Conservation (phyloP, 139 green algal genomes). For the Chlorella sorokiniana region DNA sequence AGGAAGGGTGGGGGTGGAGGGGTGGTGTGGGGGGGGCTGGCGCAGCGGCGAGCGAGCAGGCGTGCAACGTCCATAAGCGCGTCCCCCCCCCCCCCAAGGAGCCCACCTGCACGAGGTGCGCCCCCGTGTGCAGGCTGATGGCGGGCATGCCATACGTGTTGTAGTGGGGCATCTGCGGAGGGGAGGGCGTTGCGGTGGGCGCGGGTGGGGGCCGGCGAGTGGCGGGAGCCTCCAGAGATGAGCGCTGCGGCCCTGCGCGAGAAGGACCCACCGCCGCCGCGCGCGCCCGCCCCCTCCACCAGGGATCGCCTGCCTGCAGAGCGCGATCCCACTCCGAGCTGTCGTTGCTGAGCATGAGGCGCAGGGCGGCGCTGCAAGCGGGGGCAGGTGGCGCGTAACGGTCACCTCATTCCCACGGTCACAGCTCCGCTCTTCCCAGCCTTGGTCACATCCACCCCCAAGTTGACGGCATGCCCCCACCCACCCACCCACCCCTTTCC, state of each 20-base stretch:
- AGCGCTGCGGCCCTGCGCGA: too few species aligned
- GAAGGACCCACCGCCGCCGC: too few species aligned
- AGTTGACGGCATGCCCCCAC: too few species aligned
- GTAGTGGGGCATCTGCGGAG: conserved; percentile 87
- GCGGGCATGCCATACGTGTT: conserved; percentile 81
- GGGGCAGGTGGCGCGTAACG: not conserved
- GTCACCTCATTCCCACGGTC: too few species aligned
- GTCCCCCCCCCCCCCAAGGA: not conserved
- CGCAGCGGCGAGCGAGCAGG: too few species aligned
- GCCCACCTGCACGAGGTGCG: not conserved
- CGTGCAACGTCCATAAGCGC: too few species aligned
- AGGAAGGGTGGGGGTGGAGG: conserved; percentile 36
- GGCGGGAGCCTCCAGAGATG: too few species aligned
- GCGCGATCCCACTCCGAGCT: conserved; percentile 82
- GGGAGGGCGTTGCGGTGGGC: not conserved
- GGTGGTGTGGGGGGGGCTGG: not conserved
- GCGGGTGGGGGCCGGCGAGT: too few species aligned
- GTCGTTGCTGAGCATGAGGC: conserved; percentile 70
- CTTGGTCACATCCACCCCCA: too few species aligned
- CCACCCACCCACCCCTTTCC: too few species aligned
- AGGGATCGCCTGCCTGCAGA: conserved; percentile 38
- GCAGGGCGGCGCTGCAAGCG: conserved; percentile 32
- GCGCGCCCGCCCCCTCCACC: not conserved
- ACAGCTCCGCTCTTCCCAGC: too few species aligned
- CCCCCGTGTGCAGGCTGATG: conserved; percentile 65